Conservation (phyloP, 192 early-diverging fungal species). For the Coemansia sp. region DNA sequence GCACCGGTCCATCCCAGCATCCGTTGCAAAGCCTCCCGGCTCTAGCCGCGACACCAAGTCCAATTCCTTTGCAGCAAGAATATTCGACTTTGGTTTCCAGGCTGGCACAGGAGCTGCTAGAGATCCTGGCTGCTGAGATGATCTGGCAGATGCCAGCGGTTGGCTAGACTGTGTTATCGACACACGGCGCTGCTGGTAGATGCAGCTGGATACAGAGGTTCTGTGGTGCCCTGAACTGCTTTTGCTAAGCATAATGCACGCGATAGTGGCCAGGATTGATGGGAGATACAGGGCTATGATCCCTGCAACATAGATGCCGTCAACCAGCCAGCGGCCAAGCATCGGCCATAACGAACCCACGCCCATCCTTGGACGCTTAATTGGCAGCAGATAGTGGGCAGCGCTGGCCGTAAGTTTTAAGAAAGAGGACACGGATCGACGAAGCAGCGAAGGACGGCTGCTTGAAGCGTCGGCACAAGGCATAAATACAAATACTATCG, state of each 20-base stretch:
- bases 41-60: no score
- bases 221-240: neutral
- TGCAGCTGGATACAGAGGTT: neutral
- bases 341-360: neutral
- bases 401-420: neutral
- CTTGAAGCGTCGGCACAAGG: conserved; percentile 5
- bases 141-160: no score
- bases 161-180: no score
- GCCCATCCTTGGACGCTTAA: neutral
- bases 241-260: neutral
- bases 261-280: neutral
- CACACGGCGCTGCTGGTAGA: neutral
- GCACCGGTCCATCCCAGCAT: conserved; percentile 16
- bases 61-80: no score
- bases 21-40: no score
- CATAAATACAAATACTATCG: conserved; percentile 12
- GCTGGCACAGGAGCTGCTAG: no score
- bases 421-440: neutral
- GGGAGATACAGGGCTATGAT: neutral
- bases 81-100: no score
- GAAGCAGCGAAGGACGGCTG: neutral
- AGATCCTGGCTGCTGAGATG: no score
- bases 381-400: neutral
- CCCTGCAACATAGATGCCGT: neutral
- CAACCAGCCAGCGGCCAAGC: neutral